Base-by-base conservation (phyloP, 78 protist genomes). In the Dictyostelium intermedium region DNA sequence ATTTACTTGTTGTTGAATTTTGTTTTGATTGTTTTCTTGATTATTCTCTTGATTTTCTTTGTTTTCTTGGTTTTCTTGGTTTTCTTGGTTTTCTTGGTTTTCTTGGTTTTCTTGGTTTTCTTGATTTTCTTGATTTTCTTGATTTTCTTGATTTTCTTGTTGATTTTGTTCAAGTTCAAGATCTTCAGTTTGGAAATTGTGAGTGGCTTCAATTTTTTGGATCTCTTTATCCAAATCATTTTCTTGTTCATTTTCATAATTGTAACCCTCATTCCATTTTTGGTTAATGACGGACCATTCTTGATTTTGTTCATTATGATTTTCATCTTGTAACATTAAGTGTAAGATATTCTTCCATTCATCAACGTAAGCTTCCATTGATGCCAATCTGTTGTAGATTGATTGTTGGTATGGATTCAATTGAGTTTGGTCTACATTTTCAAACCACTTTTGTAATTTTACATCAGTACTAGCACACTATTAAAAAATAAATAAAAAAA, bases 211-310 rank as follows among this genome's bases (percentile, higher is more conserved):
- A 56, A 56, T 56, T 56, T 56, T n/a, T 56, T 56, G 16, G 3
- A 56, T 20, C 20, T 56, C 66, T 20, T 56, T 56, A 6, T 56
- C 66, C 66, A 56, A 56, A 5, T 56, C 20, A 34, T 72, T 72
- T 72, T 72, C 79, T 30, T 34, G 39, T 34, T 72, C 79, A 34
- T 34, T 72, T 72, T 72, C 45, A 34, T 72, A 72, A 34, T 72
- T 30, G 79, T 72, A 72, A 72, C 79, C 79, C 34, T 72, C 39
- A 34, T 18, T 72, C 79, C 79, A 72, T 72, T 72, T 72, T 27
- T 72, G 10, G 34, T 72, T 27, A 18, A 72, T 16, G 25, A 72
- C 13, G 5, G 47, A 0, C 79, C 79, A 72, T 72, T 72, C 45
- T 27, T 13, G 47, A 34, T 34, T 72, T 3, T 72, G 13, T 72